phyloP scores from a whole-genome alignment of 331 rosid genomes.

The Rhamnella rubrinervis region DNA sequence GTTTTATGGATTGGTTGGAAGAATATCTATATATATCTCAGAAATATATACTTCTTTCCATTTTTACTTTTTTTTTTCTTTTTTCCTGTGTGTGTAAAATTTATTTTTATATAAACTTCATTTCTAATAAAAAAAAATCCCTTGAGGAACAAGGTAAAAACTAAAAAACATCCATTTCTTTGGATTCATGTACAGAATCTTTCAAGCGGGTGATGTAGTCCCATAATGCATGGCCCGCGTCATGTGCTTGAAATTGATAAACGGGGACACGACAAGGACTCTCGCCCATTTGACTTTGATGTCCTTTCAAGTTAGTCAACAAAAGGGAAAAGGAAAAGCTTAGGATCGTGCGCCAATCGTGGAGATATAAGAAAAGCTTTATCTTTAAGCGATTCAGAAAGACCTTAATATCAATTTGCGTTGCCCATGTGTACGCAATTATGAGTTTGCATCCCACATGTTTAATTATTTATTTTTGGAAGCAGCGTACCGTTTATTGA shows the following conservation, averaged over 20 bases:
- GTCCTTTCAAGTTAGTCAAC: background rate
- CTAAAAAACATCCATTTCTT: no score
- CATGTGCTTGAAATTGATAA: constrained; percentile 14
- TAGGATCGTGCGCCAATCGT: background rate
- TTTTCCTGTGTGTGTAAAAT: background rate
- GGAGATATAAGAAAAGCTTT: background rate
- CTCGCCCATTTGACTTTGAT: constrained; percentile 7
- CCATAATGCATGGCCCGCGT: background rate
- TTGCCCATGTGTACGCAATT: no score
- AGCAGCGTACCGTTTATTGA: no score
- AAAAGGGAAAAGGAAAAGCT: background rate
- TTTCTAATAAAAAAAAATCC: no score
- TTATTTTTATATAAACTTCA: no score
- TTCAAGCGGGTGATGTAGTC: constrained; percentile 6
- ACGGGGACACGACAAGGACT: constrained; percentile 12
- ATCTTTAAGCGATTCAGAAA: no score
- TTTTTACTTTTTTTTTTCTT: background rate
- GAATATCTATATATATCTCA: background rate
- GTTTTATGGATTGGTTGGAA: constrained; percentile 21
- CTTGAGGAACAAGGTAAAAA: no score
- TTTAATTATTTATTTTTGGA: no score
- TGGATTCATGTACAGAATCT: background rate
- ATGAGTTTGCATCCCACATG: no score
- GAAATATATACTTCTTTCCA: background rate
- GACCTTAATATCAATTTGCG: no score